Evolutionary conservation across 345 rosid genomes (phyloP).

Genomic region (Hibiscus mutabilis): DNA sequence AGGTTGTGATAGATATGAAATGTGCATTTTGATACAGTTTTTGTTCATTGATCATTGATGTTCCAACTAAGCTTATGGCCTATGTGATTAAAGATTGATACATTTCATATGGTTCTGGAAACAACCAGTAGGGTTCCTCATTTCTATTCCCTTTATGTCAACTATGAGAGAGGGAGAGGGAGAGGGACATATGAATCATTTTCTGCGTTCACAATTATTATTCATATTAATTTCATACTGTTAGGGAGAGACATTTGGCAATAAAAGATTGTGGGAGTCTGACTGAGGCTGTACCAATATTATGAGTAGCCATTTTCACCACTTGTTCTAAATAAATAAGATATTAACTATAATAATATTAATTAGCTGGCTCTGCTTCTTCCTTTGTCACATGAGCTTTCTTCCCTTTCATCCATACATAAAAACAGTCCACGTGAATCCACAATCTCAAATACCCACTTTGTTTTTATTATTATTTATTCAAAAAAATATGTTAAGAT

Average conservation of each 20-base stretch:
- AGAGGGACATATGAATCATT: neutral
- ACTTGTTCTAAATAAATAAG: neutral
- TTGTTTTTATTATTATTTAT: too few species aligned
- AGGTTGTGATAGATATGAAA: neutral
- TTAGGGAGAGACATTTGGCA: neutral
- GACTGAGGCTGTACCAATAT: neutral
- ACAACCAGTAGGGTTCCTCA: neutral
- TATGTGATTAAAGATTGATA: neutral
- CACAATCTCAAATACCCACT: neutral
- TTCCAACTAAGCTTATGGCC: neutral
- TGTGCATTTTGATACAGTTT: neutral
- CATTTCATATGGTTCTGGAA: neutral
- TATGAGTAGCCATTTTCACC: neutral
- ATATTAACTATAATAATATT: neutral
- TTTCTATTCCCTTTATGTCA: neutral
- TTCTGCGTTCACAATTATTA: neutral
- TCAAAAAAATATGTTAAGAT: too few species aligned
- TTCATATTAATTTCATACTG: neutral
- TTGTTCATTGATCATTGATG: neutral
- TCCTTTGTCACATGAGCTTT: constrained; percentile 23
- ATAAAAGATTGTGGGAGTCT: neutral
- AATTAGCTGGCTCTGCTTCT: constrained; percentile 20
- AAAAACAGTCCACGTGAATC: constrained; percentile 22
- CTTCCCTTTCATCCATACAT: neutral
- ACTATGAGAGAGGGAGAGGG: neutral